Base-by-base conservation (phyloP, 768 basidiomycete genomes). In the Piloderma croceum region DNA sequence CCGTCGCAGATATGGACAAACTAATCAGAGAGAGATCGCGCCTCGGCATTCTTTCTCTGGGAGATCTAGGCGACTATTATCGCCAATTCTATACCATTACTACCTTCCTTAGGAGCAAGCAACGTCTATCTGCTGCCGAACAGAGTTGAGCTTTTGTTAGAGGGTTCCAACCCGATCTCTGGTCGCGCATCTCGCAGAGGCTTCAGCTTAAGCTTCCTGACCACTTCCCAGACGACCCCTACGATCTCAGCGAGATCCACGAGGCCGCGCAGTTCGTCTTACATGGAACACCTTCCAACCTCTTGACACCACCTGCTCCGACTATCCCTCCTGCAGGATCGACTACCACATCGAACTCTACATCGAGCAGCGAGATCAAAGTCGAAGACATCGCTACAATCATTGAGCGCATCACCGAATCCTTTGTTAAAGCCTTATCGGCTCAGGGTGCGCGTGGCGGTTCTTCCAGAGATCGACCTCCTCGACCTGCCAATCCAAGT, bases 161-260 rank as follows among this genome's bases (percentile, higher is more conserved):
- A 5, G 48, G 44, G 0, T 45, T 58, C 21, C 34, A 39, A 11
- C 41, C 44, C 1, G 17, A 38, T 2, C 34, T 55, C 19, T 31
- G 33, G 39, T 18, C 10, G 5, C 6, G 22, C 3, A 23, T 55
- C 10, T 27, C 39, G 1, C 45, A 48, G 3, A 48, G 54, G 1
- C 51, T 60, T 0, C 39, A 48, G 19, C 37, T 59, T 36, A 57
- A 52, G 15, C 20, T 36, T 11, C 55, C 50, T 1, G 52, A 57
- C 18, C 45, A 48, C 15, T 45, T 45, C 12, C 58, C 54, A 2
- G 56, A 58, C 10, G 47, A 58, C 11, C 54, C 56, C 2, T 60
- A 58, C 38, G 18, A 24, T 3, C 23, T 60, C 9, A 23, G n/a
- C 0, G 45, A 57, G 6, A 44, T 58, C 12, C 43, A 51, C 6